Base-by-base conservation (phyloP, 495 filamentous ascomycete species). In the Hypoxylon fuscum region DNA sequence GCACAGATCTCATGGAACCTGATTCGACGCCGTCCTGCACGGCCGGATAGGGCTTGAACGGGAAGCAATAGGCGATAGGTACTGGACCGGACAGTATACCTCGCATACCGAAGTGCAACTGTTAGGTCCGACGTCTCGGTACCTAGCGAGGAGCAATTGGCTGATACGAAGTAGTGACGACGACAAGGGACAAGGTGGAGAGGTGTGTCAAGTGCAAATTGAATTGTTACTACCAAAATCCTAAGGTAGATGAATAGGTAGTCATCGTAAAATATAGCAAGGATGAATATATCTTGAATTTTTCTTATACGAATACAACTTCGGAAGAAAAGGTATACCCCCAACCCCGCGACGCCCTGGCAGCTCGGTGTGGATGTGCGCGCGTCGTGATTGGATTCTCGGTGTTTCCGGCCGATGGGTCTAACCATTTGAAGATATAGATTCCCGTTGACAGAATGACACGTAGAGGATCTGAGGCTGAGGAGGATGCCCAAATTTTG, bases 51-150 rank as follows among this genome's bases (percentile, higher is more conserved):
- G 48, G 43, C 57, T 62, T 55, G 53, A 62, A 62, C 41, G 35
- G 57, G 63, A 66, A 66, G 57, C 40, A 57, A 45, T 62, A 62
- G 57, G 63, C 52, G 63, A 58, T 58, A n/a, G n/a, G n/a, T n/a
- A n/a, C 35, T 52, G 53, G 42, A 25, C 45, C 42, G 53, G 51
- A 21, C 11, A 40, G 21, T 62, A 42, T 54, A 62, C 57, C 63
- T 32, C 48, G 38, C 52, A 66, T 66, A 47, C 52, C 63, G 37
- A 54, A 53, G 54, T 57, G 32, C 52, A 18, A 62, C 62, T 37
- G 15, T 11, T 12, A 56, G 53, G 22, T 57, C 57, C 57, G 48
- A 62, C 20, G 57, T 48, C 17, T 66, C 57, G 63, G 63, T 42
- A 51, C 53, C 37, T 52, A 41, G 23, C 31, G 20, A 44, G 35